Evolutionary conservation across 805 yeast genomes (phyloP).

Genomic region (Saccharomycopsis olivae): DNA sequence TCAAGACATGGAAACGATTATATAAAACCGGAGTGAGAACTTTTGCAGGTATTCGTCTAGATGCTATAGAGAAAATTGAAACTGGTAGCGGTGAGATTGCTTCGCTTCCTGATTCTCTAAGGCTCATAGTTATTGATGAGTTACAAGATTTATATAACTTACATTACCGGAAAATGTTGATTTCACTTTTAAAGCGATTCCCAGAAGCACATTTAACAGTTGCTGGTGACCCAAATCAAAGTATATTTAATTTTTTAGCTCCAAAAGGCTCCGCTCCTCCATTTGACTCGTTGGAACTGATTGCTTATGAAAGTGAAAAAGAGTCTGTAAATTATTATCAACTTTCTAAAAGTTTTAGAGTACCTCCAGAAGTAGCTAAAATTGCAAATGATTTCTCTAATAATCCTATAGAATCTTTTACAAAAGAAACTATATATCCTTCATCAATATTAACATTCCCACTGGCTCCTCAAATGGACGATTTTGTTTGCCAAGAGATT

Average conservation of each 20-base stretch:
- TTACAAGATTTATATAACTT: conserved; percentile 60
- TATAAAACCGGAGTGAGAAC: not conserved
- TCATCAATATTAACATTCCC: no score
- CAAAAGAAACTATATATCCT: no score
- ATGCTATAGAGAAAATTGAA: not conserved
- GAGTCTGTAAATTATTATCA: no score
- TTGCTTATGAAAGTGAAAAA: no score
- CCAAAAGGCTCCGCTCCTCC: no score
- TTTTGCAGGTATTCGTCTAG: not conserved
- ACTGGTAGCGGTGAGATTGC: not conserved
- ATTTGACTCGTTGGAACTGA: no score
- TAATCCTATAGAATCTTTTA: no score
- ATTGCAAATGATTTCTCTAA: no score
- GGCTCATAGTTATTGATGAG: conserved; percentile 54
- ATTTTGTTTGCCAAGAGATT: conserved; percentile 38
- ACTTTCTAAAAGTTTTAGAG: no score
- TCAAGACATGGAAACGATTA: not conserved
- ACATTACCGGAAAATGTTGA: conserved; percentile 33
- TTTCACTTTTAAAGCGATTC: not conserved
- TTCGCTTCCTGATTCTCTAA: conserved; percentile 12
- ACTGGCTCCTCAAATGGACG: no score
- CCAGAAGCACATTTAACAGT: conserved; percentile 43
- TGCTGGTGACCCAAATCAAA: conserved; percentile 66
- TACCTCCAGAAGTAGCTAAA: conserved; percentile 44
- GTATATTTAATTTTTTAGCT: conserved; percentile 60